Conservation (phyloP, 2,329 filamentous ascomycete genomes). For the Chrysoporthe deuterocubensis region DNA sequence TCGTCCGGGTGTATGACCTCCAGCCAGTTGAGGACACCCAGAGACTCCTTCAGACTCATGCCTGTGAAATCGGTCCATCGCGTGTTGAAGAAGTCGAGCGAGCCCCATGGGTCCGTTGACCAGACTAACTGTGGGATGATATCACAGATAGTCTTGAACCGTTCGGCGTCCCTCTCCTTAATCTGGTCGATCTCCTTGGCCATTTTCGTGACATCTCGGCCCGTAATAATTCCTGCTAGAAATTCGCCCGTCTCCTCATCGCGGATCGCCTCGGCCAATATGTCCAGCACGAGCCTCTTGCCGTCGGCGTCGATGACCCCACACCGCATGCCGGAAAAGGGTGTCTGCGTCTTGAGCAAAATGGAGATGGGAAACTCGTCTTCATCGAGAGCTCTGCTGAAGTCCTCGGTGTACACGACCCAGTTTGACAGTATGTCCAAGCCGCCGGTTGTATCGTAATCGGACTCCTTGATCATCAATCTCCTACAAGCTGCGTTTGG, state of each 20-base stretch:
- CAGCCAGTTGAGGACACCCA: constrained; percentile 63
- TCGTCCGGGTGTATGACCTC: constrained; percentile 73
- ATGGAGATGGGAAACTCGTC: constrained; percentile 70
- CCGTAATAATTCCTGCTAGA: constrained; percentile 72
- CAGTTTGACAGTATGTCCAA: constrained; percentile 64
- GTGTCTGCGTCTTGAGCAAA: constrained; percentile 63
- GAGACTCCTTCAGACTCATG: constrained; percentile 62
- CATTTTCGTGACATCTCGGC: constrained; percentile 73
- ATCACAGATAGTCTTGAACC: constrained; percentile 77
- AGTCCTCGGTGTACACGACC: constrained; percentile 68
- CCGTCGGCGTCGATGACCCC: constrained; percentile 63
- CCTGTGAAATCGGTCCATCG: constrained; percentile 84
- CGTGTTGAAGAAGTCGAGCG: constrained; percentile 74
- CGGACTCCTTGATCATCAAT: constrained; percentile 51
- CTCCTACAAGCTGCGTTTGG: constrained; percentile 69
- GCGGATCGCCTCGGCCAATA: constrained; percentile 67
- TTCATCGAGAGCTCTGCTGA: constrained; percentile 58
- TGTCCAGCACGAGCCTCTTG: constrained; percentile 63
- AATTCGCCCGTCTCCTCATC: constrained; percentile 73
- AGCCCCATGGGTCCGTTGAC: constrained; percentile 70
- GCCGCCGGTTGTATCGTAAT: constrained; percentile 49
- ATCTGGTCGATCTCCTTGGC: constrained; percentile 71
- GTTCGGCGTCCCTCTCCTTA: constrained; percentile 70
- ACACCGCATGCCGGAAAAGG: constrained; percentile 62
- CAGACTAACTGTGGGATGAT: constrained; percentile 74